phyloP scores from a whole-genome alignment of 164 flowering plant genomes.

The Amborella trichopoda region DNA sequence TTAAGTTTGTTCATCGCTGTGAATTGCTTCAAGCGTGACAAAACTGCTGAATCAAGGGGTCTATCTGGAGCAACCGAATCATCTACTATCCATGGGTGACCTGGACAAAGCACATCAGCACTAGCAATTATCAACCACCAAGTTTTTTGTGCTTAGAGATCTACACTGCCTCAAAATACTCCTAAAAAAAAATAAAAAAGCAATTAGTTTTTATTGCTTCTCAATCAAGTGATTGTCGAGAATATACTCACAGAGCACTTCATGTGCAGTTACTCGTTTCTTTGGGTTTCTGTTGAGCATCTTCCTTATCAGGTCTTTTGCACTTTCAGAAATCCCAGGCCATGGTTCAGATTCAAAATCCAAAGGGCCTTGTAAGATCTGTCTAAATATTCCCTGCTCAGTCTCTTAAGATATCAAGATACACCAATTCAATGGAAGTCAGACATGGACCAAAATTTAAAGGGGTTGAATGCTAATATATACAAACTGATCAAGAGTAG shows the following conservation, averaged over 20 bases:
- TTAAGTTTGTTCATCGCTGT: slow-evolving; percentile 84
- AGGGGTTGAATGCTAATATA: too few species aligned
- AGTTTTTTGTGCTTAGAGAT: too few species aligned
- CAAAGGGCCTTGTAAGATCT: slow-evolving; percentile 64
- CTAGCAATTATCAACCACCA: too few species aligned
- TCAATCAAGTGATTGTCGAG: too few species aligned
- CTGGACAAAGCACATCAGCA: slow-evolving; percentile 22
- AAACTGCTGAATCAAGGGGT: slow-evolving; percentile 80
- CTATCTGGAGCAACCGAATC: slow-evolving; percentile 72
- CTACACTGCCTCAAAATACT: too few species aligned
- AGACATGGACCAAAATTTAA: too few species aligned
- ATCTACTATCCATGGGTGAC: slow-evolving; percentile 91
- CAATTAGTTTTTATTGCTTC: too few species aligned
- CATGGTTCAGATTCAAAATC: slow-evolving; percentile 85
- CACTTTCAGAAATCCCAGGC: slow-evolving; percentile 83
- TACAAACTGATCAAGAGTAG: too few species aligned
- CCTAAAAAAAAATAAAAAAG: too few species aligned
- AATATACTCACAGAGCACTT: slow-evolving; percentile 83
- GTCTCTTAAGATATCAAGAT: too few species aligned
- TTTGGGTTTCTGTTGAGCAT: slow-evolving; percentile 80
- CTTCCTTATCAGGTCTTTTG: slow-evolving; percentile 61
- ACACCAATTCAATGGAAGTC: too few species aligned
- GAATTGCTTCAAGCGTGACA: slow-evolving; percentile 73
- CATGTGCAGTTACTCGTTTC: slow-evolving; percentile 61
- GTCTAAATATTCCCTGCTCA: slow-evolving; percentile 80